Conservation (phyloP, 768 basidiomycete genomes). For the Hygrocybe coccinea region DNA sequence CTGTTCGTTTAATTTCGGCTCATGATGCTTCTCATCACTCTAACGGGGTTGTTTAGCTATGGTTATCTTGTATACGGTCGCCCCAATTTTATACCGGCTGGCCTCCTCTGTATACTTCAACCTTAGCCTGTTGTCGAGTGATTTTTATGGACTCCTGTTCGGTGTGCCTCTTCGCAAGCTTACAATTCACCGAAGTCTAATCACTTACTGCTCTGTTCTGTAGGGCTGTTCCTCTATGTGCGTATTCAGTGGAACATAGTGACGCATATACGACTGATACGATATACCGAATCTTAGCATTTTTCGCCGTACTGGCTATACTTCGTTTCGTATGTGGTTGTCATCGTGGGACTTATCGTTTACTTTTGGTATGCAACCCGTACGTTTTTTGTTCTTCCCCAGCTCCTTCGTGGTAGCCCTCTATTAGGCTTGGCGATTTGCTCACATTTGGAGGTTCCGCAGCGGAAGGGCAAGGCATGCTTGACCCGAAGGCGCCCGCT, state of each 20-base stretch:
- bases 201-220: slow-evolving; percentile 6
- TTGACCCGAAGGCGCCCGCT: slow-evolving; percentile 53
- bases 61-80: slow-evolving; percentile 80
- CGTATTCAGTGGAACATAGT: slow-evolving; percentile 13
- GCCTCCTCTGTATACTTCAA: slow-evolving; percentile 86
- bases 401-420: background rate
- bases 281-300: slow-evolving; percentile 55
- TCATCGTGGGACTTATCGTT: slow-evolving; percentile 66
- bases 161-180: slow-evolving; percentile 31
- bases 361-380: slow-evolving; percentile 87
- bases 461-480: slow-evolving; percentile 72
- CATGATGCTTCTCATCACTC: background rate
- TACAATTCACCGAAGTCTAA: background rate
- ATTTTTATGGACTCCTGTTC: slow-evolving; percentile 83
- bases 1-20: slow-evolving; percentile 23
- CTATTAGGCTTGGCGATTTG: too few relatives aligned
- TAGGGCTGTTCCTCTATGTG: slow-evolving; percentile 52
- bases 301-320: slow-evolving; percentile 85
- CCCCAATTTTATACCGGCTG: slow-evolving; percentile 80
- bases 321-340: slow-evolving; percentile 71
- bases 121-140: slow-evolving; percentile 77
- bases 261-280: background rate
- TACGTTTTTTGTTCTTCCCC: slow-evolving; percentile 36
- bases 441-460: slow-evolving; percentile 2
- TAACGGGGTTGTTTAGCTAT: slow-evolving; percentile 48